phyloP scores from a whole-genome alignment of 257 asterid genomes.

The Solanum peruvianum region DNA sequence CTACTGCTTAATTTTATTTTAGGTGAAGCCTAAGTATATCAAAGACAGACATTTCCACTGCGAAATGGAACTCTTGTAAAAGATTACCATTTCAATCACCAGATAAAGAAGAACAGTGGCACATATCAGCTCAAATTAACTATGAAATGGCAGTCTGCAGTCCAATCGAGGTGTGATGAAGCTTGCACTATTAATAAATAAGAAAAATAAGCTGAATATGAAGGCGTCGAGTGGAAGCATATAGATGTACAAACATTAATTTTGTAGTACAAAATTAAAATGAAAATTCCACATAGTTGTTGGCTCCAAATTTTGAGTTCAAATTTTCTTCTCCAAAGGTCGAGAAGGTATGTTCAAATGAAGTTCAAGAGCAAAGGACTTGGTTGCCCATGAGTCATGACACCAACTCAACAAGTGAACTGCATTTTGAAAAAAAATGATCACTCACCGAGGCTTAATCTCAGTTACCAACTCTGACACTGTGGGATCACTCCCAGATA shows the following conservation, averaged over 20 bases:
- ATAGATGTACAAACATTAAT: neutral
- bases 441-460: constrained; percentile 88
- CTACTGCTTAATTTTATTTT: neutral
- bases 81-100: neutral
- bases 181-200: neutral
- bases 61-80: neutral
- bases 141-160: neutral
- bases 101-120: neutral
- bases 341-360: neutral
- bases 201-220: neutral
- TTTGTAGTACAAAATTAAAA: neutral
- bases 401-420: neutral
- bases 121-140: neutral
- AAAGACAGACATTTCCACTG: neutral
- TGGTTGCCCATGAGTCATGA: neutral
- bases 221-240: neutral
- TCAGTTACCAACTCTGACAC: constrained; percentile 76
- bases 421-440: neutral
- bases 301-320: neutral
- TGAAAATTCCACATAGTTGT: neutral
- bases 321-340: neutral
- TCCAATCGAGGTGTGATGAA: neutral
- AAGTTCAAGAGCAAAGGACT: neutral
- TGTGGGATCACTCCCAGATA: constrained; percentile 39
- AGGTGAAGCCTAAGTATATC: neutral